A percentile compares a stretch with the other conserved stretches of the same genome.
These are phyloP conservation scores for Alternaria tenuissima DNA, from an alignment of 2,329 filamentous ascomycete genomes.

Conservation along the genomic window DNA sequence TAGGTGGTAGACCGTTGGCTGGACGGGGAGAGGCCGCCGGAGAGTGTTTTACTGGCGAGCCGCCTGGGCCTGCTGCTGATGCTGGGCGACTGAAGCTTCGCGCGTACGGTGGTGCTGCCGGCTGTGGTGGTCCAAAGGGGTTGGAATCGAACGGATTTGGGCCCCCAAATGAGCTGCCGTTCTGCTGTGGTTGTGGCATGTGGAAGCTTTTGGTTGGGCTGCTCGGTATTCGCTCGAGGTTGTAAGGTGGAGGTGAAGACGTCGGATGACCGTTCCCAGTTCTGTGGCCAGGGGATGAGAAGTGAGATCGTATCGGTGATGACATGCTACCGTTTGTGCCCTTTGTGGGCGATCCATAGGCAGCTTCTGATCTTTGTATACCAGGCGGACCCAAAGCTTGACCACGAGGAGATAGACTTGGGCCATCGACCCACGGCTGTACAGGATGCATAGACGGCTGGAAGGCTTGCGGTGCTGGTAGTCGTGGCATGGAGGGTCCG, in stretches of 20 bases:
- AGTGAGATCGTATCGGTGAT: constrained; percentile 34
- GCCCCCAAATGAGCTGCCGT: constrained; percentile 37
- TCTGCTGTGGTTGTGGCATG: constrained; percentile 34
- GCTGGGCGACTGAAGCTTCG: constrained; percentile 45
- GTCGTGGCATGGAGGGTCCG: constrained; percentile 18
- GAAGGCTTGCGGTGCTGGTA: constrained; percentile 29
- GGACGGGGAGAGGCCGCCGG: constrained; percentile 47
- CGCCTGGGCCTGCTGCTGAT: constrained; percentile 37
- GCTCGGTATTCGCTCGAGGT: constrained; percentile 33
- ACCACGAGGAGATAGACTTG: constrained; percentile 55
- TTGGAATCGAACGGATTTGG: constrained; percentile 25
- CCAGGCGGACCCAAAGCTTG: constrained; percentile 55
- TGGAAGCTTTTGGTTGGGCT: constrained; percentile 40
- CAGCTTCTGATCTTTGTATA: constrained; percentile 48
- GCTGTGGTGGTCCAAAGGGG: constrained; percentile 32
- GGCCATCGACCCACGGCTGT: constrained; percentile 52
- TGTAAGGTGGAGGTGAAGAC: constrained; percentile 48
- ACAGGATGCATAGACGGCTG: constrained; percentile 31
- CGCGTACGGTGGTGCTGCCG: constrained; percentile 26
- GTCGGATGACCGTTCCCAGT: constrained; percentile 30
- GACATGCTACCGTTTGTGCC: constrained; percentile 38
- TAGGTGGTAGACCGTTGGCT: constrained; percentile 40
- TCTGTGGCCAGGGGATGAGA: constrained; percentile 32
- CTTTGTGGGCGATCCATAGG: constrained; percentile 44
- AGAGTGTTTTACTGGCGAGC: constrained; percentile 48